Evolutionary conservation across 768 basidiomycete genomes (phyloP).

Genomic region (Phanerochaete carnosa): DNA sequence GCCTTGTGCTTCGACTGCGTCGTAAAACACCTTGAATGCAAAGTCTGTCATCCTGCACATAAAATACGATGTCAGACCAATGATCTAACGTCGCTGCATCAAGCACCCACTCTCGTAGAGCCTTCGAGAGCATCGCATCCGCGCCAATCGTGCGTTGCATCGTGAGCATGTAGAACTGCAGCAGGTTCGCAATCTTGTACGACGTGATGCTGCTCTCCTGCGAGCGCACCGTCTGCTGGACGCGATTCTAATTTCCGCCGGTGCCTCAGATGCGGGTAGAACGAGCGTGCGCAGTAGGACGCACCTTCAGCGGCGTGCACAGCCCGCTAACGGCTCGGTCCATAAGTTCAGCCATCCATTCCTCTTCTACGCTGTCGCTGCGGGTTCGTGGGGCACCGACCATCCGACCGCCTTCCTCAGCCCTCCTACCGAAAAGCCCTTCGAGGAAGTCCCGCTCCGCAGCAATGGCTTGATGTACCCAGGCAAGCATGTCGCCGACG

Average conservation of each 20-base stretch:
- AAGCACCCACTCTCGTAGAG: conserved; percentile 66
- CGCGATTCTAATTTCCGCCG: conserved; percentile 60
- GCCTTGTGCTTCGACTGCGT: conserved; percentile 82
- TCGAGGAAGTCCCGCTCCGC: conserved; percentile 95
- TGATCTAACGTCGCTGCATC: neutral
- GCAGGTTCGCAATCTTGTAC: conserved; percentile 91
- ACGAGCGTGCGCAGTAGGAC: conserved; percentile 43
- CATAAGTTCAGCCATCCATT: conserved; percentile 76
- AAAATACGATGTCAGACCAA: neutral
- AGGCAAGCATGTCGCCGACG: conserved; percentile 97
- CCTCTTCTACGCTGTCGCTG: conserved; percentile 60
- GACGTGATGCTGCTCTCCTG: conserved; percentile 92
- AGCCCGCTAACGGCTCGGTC: conserved; percentile 80
- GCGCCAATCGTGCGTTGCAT: conserved; percentile 91
- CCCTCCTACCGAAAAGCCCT: conserved; percentile 66
- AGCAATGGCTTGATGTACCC: conserved; percentile 96
- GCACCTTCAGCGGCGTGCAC: conserved; percentile 84
- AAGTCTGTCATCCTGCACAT: conserved; percentile 67
- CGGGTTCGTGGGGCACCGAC: conserved; percentile 66
- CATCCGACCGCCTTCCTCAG: conserved; percentile 58
- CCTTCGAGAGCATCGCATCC: conserved; percentile 71
- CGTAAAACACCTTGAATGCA: conserved; percentile 84
- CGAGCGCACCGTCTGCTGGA: conserved; percentile 89
- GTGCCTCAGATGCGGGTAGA: conserved; percentile 89
- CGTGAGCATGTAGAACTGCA: conserved; percentile 91